These are phyloP conservation scores for Pythium phragmitis DNA, from an alignment of 352 stramenopile genomes.

Conservation along the genomic window DNA sequence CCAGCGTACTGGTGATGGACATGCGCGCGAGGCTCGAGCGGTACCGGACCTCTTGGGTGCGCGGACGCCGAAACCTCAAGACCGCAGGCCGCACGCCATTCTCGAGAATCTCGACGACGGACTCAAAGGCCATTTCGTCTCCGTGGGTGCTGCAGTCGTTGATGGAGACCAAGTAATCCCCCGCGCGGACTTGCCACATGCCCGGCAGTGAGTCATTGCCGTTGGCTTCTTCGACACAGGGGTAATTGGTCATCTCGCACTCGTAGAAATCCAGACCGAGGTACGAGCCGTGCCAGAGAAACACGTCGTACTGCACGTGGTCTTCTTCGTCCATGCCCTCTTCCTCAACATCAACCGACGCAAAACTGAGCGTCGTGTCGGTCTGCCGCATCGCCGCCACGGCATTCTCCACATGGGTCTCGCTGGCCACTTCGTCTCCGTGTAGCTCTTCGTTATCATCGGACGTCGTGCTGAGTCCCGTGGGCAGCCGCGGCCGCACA, in stretches of 20 bases:
- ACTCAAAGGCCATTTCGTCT: constrained; percentile 40
- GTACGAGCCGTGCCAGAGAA: constrained; percentile 59
- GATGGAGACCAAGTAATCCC: constrained; percentile 61
- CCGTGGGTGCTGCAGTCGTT: constrained; percentile 49
- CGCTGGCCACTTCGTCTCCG: background rate
- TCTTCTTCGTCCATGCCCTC: constrained; percentile 31
- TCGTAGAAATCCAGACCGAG: constrained; percentile 48
- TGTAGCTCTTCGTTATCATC: background rate
- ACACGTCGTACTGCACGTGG: constrained; percentile 48
- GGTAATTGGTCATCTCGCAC: constrained; percentile 50
- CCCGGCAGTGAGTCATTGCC: constrained; percentile 62
- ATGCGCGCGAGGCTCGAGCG: constrained; percentile 26
- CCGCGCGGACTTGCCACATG: constrained; percentile 63
- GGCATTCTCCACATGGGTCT: constrained; percentile 1
- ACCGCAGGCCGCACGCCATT: constrained; percentile 60
- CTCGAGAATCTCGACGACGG: constrained; percentile 55
- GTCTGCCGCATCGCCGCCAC: constrained; percentile 22
- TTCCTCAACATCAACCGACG: constrained; percentile 31
- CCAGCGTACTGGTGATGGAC: background rate
- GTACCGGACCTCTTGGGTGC: constrained; percentile 41
- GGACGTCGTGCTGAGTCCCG: background rate
- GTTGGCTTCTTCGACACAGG: constrained; percentile 49
- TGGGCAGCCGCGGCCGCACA: constrained; percentile 28
- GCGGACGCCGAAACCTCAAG: constrained; percentile 56
- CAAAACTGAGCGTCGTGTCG: constrained; percentile 22